These are phyloP conservation scores for Mrakiaceae sp. DNA, from an alignment of 1,284 basidiomycete species.

Conservation along the genomic window DNA sequence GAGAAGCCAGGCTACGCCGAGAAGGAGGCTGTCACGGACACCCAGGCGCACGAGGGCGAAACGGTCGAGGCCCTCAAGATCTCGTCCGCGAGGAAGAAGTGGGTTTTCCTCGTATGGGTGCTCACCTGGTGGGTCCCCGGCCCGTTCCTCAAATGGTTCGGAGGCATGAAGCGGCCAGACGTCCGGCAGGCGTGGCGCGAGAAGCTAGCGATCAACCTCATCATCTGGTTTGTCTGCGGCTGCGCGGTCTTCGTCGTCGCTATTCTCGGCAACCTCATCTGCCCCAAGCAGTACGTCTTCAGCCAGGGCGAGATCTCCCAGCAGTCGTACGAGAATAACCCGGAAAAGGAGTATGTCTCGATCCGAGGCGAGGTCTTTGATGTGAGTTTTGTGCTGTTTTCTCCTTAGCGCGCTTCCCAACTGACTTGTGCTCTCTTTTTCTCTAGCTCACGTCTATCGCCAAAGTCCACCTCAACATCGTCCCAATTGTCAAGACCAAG, in stretches of 20 bases:
- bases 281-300: slow-evolving; percentile 88
- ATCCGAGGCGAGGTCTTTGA: slow-evolving; percentile 93
- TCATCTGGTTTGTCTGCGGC: slow-evolving; percentile 90
- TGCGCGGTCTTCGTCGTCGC: slow-evolving; percentile 88
- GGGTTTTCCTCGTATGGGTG: slow-evolving; percentile 81
- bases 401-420: no score
- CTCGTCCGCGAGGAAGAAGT: slow-evolving; percentile 63
- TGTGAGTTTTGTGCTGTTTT: slow-evolving; percentile 32
- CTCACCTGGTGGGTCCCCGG: slow-evolving; percentile 86
- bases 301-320: slow-evolving; percentile 59
- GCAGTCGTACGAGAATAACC: slow-evolving; percentile 53
- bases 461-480: slow-evolving; percentile 51
- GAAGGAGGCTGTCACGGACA: slow-evolving; percentile 47
- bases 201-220: slow-evolving; percentile 86
- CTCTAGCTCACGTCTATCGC: slow-evolving; percentile 40
- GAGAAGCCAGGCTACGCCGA: slow-evolving; percentile 42
- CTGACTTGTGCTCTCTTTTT: slow-evolving; percentile 2
- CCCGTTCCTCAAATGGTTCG: slow-evolving; percentile 55
- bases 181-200: slow-evolving; percentile 95
- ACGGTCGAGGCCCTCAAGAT: slow-evolving; percentile 78
- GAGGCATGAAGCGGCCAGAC: slow-evolving; percentile 87
- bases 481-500: slow-evolving; percentile 64
- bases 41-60: slow-evolving; percentile 72
- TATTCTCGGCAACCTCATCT: slow-evolving; percentile 76
- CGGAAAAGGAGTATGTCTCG: slow-evolving; percentile 64